Percentiles rank a stretch among this genome's conserved stretches.
phyloP scores from a whole-genome alignment of 2,329 filamentous ascomycete species.

The Paraconiothyrium brasiliense region DNA sequence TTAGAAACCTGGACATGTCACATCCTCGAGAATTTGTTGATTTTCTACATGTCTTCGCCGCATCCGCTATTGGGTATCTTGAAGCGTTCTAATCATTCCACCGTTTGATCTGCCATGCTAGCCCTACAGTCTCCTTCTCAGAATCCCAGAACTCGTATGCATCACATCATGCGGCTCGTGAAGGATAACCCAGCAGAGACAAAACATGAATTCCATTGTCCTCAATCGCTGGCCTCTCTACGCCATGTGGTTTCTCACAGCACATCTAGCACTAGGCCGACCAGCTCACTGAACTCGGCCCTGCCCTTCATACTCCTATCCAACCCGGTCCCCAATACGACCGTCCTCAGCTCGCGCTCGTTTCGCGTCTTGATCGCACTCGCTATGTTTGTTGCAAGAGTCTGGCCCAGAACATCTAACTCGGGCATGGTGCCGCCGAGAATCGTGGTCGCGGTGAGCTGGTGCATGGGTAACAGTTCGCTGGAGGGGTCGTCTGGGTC shows the following conservation, averaged over 20 bases:
- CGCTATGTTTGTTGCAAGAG: slow-evolving; percentile 89
- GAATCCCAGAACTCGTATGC: not conserved
- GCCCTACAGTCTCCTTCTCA: not conserved
- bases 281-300: slow-evolving; percentile 54
- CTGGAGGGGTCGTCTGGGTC: slow-evolving; percentile 50
- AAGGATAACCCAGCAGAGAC: not conserved
- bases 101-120: not conserved
- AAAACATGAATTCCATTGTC: not conserved
- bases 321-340: slow-evolving; percentile 68
- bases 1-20: slow-evolving; percentile 50
- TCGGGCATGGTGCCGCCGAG: slow-evolving; percentile 83
- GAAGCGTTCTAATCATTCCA: not conserved
- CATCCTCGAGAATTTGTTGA: slow-evolving; percentile 37
- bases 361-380: slow-evolving; percentile 78
- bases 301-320: slow-evolving; percentile 61
- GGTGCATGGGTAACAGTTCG: slow-evolving; percentile 75
- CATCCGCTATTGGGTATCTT: not conserved
- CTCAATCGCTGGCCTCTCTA: not conserved
- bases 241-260: slow-evolving; percentile 30
- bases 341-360: slow-evolving; percentile 67
- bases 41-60: slow-evolving; percentile 10
- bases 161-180: not conserved
- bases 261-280: slow-evolving; percentile 53
- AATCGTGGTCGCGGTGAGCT: slow-evolving; percentile 86
- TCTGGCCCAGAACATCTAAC: slow-evolving; percentile 83